Percentiles rank a stretch among this genome's conserved stretches.
Conservation (phyloP, 495 filamentous ascomycete species). For the Neurospora sp. region DNA sequence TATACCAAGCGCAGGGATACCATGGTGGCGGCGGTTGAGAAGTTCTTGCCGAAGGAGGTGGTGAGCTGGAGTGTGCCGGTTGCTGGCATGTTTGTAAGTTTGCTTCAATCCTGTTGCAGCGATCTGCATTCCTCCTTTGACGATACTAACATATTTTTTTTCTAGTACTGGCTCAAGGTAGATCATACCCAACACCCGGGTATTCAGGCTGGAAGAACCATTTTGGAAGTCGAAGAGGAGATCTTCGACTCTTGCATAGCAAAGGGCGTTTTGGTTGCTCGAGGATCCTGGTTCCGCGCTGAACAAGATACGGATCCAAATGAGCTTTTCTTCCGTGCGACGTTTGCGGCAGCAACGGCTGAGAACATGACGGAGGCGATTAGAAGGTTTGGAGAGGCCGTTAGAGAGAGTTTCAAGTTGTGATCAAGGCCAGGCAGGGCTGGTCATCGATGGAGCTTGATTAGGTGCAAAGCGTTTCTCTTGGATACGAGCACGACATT, state of each 20-base stretch:
- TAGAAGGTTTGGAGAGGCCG: slow-evolving; percentile 57
- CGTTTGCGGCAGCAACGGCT: slow-evolving; percentile 69
- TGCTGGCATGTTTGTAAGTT: slow-evolving; percentile 94
- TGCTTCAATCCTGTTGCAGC: neutral
- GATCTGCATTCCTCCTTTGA: neutral
- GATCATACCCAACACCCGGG: slow-evolving; percentile 65
- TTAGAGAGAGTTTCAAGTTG: slow-evolving; percentile 56
- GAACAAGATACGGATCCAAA: slow-evolving; percentile 32
- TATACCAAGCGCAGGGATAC: slow-evolving; percentile 72
- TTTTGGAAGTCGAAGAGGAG: slow-evolving; percentile 69
- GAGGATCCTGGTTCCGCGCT: slow-evolving; percentile 84
- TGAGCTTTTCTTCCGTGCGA: slow-evolving; percentile 75
- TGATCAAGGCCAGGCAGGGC: neutral
- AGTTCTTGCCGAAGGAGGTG: slow-evolving; percentile 62
- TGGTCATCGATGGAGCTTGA: neutral
- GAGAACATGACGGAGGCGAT: slow-evolving; percentile 74
- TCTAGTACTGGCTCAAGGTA: slow-evolving; percentile 72
- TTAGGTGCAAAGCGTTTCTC: neutral
- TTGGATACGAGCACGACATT: neutral
- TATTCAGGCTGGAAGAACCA: slow-evolving; percentile 38
- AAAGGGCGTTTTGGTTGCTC: slow-evolving; percentile 62
- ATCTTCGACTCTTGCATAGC: slow-evolving; percentile 67
- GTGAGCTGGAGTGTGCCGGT: slow-evolving; percentile 73
- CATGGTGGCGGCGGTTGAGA: slow-evolving; percentile 75
- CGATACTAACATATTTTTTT: neutral